phyloP scores from a whole-genome alignment of 202 grass and related monocot genomes.

The Zizania palustris region DNA sequence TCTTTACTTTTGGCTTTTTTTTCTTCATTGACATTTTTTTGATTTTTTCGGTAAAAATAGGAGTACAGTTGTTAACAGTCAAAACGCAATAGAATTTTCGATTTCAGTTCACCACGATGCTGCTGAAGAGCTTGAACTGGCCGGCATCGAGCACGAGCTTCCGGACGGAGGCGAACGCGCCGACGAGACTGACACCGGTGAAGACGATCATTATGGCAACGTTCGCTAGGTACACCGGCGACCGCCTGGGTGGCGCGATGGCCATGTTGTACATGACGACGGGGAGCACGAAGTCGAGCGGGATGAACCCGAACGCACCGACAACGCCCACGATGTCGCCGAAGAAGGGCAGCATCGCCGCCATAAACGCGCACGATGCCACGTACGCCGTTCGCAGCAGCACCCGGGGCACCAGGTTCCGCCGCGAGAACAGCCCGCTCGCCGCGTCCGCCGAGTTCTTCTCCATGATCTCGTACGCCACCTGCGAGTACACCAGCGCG shows the following conservation, averaged over 20 bases:
- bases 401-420: slow-evolving; percentile 69
- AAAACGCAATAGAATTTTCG: background rate
- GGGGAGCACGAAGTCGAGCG: slow-evolving; percentile 86
- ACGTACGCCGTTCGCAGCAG: slow-evolving; percentile 75
- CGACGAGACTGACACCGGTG: slow-evolving; percentile 51
- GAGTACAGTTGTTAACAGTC: background rate
- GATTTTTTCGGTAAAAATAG: background rate
- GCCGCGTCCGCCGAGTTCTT: slow-evolving; percentile 57
- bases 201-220: slow-evolving; percentile 63
- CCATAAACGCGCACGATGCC: slow-evolving; percentile 67
- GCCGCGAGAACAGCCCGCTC: slow-evolving; percentile 58
- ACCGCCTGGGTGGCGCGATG: slow-evolving; percentile 45
- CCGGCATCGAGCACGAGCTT: slow-evolving; percentile 66
- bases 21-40: background rate
- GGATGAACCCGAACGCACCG: slow-evolving; percentile 80
- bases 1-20: background rate
- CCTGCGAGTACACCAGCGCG: slow-evolving; percentile 80
- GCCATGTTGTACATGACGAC: slow-evolving; percentile 81
- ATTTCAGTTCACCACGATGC: slow-evolving; percentile 46
- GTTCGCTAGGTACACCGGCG: slow-evolving; percentile 47
- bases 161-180: slow-evolving; percentile 59
- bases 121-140: slow-evolving; percentile 70
- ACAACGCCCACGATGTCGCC: slow-evolving; percentile 76
- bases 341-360: slow-evolving; percentile 87
- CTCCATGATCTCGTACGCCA: slow-evolving; percentile 92